Evolutionary conservation across 1,284 basidiomycete species (phyloP), one percentile per base, ranked within the genome.

Genomic region (Puccinia polysora): DNA sequence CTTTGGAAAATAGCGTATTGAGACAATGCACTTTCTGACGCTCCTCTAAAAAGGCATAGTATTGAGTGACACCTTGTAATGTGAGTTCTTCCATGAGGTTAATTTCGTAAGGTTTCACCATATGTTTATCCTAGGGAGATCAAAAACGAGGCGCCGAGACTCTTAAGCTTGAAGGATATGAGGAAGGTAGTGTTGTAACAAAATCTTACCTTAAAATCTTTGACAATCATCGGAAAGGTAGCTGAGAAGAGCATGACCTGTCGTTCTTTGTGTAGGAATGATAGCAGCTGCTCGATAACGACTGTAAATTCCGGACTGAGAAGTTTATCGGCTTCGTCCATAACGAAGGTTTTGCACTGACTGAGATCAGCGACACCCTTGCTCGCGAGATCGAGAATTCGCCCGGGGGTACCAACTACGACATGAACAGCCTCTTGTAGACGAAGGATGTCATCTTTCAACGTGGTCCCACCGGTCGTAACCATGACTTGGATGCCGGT

Each of bases 71-170:
- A 85, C 95, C 95, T 77, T 91, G 91, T 69, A 98, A 84, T 43
- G 95, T 98, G 75, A 98, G 88, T 84, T 98, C 95, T 79, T 98
- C 96, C 96, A 98, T 98, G 80, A 98, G 88, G 82, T 98, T 98
- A 83, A 97, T 96, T 82, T 97, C 93, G 82, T 96, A 90, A 7
- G 95, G 93, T 75, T 89, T 87, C 75, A 86, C 87, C 95, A 98
- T 97, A 84, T 97, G 90, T 81, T 96, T 95, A 80, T 97, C 94
- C 91, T 94, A 76, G 5, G 74, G 68, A 50, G 45, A 30, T 32
- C 32, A 45, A 25, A 71, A 38, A 73, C 32, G 56, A 5, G 25
- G 28, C n/a, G 60, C 18, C 18, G 30, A 71, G 43, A n/a, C n/a
- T n/a, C n/a, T n/a, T n/a, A n/a, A n/a, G n/a, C n/a, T n/a, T n/a